Evolutionary conservation across 495 filamentous ascomycete species (phyloP).

Genomic region (Trichoderma gamsii): DNA sequence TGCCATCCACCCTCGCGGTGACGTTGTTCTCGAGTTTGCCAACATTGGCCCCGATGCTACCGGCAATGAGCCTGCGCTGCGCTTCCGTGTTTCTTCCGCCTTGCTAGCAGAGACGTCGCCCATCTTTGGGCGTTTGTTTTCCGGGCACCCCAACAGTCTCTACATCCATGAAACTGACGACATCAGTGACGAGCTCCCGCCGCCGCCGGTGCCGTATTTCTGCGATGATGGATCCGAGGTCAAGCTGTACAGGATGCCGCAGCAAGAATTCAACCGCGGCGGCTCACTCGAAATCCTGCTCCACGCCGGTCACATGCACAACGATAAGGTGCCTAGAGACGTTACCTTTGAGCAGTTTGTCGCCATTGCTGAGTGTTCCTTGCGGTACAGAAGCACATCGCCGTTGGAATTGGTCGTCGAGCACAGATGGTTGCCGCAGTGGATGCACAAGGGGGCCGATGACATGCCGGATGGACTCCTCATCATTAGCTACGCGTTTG

Average conservation of each 20-base stretch:
- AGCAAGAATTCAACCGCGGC: conserved; percentile 31
- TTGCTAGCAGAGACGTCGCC: conserved; percentile 33
- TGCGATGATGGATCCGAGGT: conserved; percentile 30
- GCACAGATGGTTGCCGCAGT: conserved; percentile 37
- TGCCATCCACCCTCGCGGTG: conserved; percentile 26
- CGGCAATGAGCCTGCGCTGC: conserved; percentile 23
- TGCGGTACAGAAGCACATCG: conserved; percentile 34
- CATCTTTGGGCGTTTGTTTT: conserved; percentile 33
- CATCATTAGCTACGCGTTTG: conserved; percentile 38
- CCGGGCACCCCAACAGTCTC: conserved; percentile 15
- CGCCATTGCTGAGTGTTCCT: conserved; percentile 32
- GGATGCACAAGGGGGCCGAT: conserved; percentile 31
- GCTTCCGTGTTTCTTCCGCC: conserved; percentile 37
- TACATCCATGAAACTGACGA: conserved; percentile 18
- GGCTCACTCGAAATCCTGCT: conserved; percentile 33
- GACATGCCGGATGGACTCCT: conserved; percentile 31
- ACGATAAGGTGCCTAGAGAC: conserved; percentile 30
- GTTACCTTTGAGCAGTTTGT: conserved; percentile 36
- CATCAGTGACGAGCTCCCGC: conserved; percentile 28
- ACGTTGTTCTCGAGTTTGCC: conserved; percentile 35
- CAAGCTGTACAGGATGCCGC: conserved; percentile 35
- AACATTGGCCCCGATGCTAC: conserved; percentile 23
- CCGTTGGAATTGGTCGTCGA: conserved; percentile 36
- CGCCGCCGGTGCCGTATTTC: conserved; percentile 23
- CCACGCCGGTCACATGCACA: conserved; percentile 39